Evolutionary conservation across 768 basidiomycete genomes (phyloP), one percentile per base, ranked within the genome.

Genomic region (Kwoniella shandongensis): DNA sequence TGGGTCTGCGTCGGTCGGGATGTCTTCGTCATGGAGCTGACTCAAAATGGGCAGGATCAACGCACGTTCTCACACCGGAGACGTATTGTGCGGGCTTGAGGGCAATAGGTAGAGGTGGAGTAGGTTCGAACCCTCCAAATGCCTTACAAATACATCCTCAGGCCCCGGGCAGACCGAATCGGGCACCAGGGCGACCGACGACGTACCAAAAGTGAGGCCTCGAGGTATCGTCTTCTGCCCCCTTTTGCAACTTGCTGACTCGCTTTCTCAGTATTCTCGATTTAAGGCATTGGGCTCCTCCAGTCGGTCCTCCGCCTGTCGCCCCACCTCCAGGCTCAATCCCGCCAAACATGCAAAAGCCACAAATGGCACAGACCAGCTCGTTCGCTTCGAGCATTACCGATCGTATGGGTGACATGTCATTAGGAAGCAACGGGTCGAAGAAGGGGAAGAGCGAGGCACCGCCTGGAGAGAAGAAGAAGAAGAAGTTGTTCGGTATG

Each of bases 61-160:
- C 91, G 4, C 91, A 98, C 73, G 80, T 85, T 8, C 67, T 86
- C 51, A 91, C 89, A 0, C 93, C 96, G 1, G 84, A 86, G 32
- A 79, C 84, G 25, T 94, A 96, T 72, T 79, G 93, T 45, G 86
- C 88, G 57, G 91, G 97, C 72, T 81, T 98, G 55, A 88, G 88
- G 74, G 85, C 87, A 18, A 81, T 99, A 15, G 91, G 91, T 41
- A 79, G 91, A 27, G 85, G 86, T n/a, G 92, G 93, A 6, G 83
- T 88, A 20, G 92, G 91, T 18, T 73, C 69, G n/a, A 70, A 76
- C 36, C 77, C 77, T 2, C 77, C 77, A 4, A 73, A 72, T 41
- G 69, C 72, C 0, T 57, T 65, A n/a, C 69, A 66, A 5, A 52
- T 62, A 11, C 73, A 74, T 60, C 74, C 76, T 2, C 66, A 73